Base-by-base conservation (phyloP, 1,284 basidiomycete species). In the Tremellales sp. region DNA sequence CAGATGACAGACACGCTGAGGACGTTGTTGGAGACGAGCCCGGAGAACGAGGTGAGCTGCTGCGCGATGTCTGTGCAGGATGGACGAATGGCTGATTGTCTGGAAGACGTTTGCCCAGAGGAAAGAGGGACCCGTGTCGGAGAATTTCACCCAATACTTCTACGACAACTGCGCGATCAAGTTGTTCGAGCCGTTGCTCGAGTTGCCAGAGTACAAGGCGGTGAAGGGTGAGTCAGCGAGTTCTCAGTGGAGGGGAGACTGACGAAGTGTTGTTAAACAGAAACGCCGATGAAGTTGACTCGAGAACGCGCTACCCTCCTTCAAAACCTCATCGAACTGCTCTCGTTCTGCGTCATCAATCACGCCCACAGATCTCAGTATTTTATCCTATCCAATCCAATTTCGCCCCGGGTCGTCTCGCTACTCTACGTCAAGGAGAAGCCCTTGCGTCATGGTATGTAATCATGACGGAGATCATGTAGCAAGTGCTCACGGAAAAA, bases 351-450 rank as follows among this genome's bases (percentile, higher is more conserved):
- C 73, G 80, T 88, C 46, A 75, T 80, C 43, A 87, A 93, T 67
- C 94, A 98, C 71, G 80, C 83, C 42, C 90, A 91, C 74, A 84
- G 91, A 46, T 87, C 86, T 59, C 87, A 92, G 71, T 93, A 90
- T 74, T 93, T 84, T 68, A 79, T 97, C 65, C 79, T 95, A 53
- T 84, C 87, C 1, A 83, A 84, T 34, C 81, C 83, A 51, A 80
- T 94, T 51, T 77, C 86, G 35, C 66, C 77, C 35, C 82, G 84
- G 52, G 75, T 93, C 50, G 86, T 85, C 31, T 81, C 83, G n/a
- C 73, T 95, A 35, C 78, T 97, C 40, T 83, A 81, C 54, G 80
- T 83, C 36, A 82, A 82, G 61, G 91, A 97, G 66, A 97, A 97
- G 72, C 87, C 94, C 65, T 77, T 97, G 42, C 82, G 87, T 31